These are phyloP conservation scores for Globisporangium rhizosaccharum DNA, from an alignment of 352 stramenopile genomes.

Conservation along the genomic window DNA sequence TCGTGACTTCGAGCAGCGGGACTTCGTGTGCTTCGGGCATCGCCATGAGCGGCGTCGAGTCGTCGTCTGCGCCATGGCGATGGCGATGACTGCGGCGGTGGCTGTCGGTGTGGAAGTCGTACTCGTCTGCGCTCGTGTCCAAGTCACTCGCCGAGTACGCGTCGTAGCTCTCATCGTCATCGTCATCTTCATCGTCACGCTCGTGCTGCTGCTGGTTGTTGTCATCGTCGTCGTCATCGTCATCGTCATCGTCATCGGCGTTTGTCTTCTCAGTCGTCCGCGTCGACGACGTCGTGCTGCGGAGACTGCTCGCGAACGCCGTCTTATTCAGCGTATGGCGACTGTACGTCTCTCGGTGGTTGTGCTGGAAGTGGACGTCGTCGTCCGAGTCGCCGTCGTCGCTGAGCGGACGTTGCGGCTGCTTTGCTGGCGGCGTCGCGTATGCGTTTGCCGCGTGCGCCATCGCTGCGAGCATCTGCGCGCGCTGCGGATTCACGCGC, in stretches of 20 bases:
- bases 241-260: constrained; percentile 9
- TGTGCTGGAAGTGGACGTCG: constrained; percentile 1
- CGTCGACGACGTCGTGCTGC: constrained; percentile 14
- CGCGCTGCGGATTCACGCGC: constrained; percentile 41
- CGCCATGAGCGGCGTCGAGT: constrained; percentile 18
- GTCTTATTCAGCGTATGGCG: constrained; percentile 3
- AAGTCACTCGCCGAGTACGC: constrained; percentile 4
- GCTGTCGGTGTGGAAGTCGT: constrained; percentile 4
- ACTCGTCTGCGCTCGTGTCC: constrained; percentile 3
- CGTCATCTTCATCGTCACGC: neutral
- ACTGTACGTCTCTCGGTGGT: neutral
- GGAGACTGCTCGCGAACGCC: neutral
- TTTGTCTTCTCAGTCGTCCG: constrained; percentile 16
- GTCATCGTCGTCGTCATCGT: constrained; percentile 9
- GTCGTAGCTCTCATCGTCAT: neutral
- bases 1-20: constrained; percentile 35
- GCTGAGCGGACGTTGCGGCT: neutral
- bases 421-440: neutral
- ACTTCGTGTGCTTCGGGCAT: constrained; percentile 34
- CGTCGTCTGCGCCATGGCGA: neutral
- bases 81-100: too few species aligned
- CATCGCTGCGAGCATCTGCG: constrained; percentile 37
- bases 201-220: constrained; percentile 19
- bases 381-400: constrained; percentile 2
- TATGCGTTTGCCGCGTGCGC: constrained; percentile 15